phyloP scores from a whole-genome alignment of 2,329 filamentous ascomycete species.

The Aspergillus sp. region DNA sequence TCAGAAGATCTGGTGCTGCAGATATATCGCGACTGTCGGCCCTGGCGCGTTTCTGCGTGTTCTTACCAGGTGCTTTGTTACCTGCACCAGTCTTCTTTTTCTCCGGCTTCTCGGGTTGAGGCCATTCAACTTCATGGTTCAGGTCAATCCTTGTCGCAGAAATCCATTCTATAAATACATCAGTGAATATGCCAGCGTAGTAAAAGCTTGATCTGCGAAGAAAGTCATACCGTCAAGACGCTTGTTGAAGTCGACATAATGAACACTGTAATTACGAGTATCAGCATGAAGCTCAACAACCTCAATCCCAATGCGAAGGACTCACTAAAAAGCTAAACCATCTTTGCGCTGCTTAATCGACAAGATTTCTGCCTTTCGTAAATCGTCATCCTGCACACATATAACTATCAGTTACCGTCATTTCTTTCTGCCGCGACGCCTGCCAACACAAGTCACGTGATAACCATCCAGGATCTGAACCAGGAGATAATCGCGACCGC shows the following conservation, averaged over 20 bases:
- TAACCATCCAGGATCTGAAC: slow-evolving; percentile 6
- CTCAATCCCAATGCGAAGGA: neutral
- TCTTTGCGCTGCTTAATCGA: slow-evolving; percentile 86
- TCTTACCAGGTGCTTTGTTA: slow-evolving; percentile 49
- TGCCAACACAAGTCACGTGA: slow-evolving; percentile 24
- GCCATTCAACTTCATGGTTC: slow-evolving; percentile 89
- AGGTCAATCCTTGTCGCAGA: slow-evolving; percentile 75
- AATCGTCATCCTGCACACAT: slow-evolving; percentile 58
- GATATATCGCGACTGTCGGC: slow-evolving; percentile 48
- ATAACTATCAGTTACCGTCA: slow-evolving; percentile 3
- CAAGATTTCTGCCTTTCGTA: slow-evolving; percentile 90
- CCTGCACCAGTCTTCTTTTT: slow-evolving; percentile 63
- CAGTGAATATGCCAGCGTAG: slow-evolving; percentile 25
- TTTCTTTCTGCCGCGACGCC: too few species aligned
- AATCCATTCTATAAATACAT: slow-evolving; percentile 65
- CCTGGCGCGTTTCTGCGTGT: slow-evolving; percentile 47
- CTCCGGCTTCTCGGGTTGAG: slow-evolving; percentile 79
- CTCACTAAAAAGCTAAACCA: slow-evolving; percentile 71
- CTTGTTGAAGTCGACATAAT: slow-evolving; percentile 98
- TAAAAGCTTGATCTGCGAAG: neutral
- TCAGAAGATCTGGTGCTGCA: slow-evolving; percentile 46
- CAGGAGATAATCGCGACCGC: slow-evolving; percentile 3
- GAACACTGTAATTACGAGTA: slow-evolving; percentile 48
- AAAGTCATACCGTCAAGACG: slow-evolving; percentile 49
- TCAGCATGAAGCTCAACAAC: slow-evolving; percentile 10